Base-by-base conservation (phyloP, 805 yeast genomes). In the Kuraishia capsulata region DNA sequence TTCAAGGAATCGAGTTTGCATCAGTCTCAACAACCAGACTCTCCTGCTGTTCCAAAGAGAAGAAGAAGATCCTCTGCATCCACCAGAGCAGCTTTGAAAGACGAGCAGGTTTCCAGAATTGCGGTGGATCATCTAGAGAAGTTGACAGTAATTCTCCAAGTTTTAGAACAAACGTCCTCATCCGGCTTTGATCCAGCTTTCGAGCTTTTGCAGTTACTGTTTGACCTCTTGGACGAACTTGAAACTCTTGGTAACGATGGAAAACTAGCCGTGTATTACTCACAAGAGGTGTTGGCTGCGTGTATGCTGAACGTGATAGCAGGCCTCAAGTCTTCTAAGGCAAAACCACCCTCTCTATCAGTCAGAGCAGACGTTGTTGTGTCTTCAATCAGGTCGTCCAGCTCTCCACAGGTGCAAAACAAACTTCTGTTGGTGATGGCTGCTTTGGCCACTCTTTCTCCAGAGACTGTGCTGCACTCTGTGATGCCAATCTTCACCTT, bases 401-500 rank as follows among this genome's bases (percentile, higher is more conserved):
- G 78, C 33, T 85, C 95, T 21, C 97, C 97, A 2, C 97, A 90
- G 59, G 94, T 89, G 20, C 98, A 92, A 62, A 92, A 92, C 62
- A 75, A 88, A 47, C 62, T 90, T 37, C 65, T 92, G 42, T 64
- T 90, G 42, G 90, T 92, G 20, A 78, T 92, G 47, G 83, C 97
- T 2, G 81, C 87, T 36, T 65, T 92, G 47, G 97, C 97, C 1
- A 68, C 87, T 1, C 62, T 92, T 40, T 84, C 90, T 10, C 96
- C 97, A 6, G 97, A 90, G 52, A 76, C 83, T 23, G 88, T 92
- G 21, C 65, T 92, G 39, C 97, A 92, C 61, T 84, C 96, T 2
- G 96, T 92, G 6, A 92, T 92, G 98, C 98, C 98, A n/a, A 90
- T 92, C 37, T 92, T 92, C 67, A 92, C 98, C 1, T 92, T 92